A percentile compares a stretch with the other conserved stretches of the same genome.
phyloP scores from a whole-genome alignment of 768 basidiomycete species.

The Psilocybe tampanensis region DNA sequence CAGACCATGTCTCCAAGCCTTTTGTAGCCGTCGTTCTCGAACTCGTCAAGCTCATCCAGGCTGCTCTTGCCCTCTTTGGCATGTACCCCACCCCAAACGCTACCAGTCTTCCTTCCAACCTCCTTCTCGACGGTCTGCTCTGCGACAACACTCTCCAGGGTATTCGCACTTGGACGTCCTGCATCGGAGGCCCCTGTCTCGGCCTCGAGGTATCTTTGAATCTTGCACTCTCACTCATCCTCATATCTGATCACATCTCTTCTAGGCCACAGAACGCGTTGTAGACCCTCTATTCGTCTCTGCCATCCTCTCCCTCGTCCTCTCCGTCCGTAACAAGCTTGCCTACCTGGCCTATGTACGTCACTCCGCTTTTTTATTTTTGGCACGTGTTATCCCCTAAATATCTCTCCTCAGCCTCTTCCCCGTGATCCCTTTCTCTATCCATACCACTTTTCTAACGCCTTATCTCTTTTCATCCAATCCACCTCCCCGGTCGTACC shows the following conservation, averaged over 20 bases:
- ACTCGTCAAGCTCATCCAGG: conserved; percentile 75
- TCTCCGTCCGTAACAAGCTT: conserved; percentile 71
- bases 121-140: conserved; percentile 63
- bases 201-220: conserved; percentile 55
- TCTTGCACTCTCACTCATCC: conserved; percentile 1
- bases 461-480: conserved; percentile 43
- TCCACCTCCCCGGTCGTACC: conserved; percentile 20
- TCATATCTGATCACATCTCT: neutral
- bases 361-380: conserved; percentile 3
- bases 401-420: conserved; percentile 29
- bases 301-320: conserved; percentile 68
- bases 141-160: conserved; percentile 79
- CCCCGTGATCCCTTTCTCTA: conserved; percentile 84
- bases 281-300: conserved; percentile 75
- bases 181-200: conserved; percentile 63
- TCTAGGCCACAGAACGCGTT: conserved; percentile 68
- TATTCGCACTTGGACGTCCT: conserved; percentile 65
- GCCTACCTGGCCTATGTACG: conserved; percentile 48
- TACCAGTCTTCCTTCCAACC: conserved; percentile 14
- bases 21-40: conserved; percentile 75
- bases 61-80: conserved; percentile 71
- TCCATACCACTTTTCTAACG: conserved; percentile 56
- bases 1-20: conserved; percentile 23
- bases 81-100: conserved; percentile 40
- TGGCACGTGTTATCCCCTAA: conserved; percentile 1